Conservation (phyloP, 345 rosid genomes). For the Acer yangbiense region DNA sequence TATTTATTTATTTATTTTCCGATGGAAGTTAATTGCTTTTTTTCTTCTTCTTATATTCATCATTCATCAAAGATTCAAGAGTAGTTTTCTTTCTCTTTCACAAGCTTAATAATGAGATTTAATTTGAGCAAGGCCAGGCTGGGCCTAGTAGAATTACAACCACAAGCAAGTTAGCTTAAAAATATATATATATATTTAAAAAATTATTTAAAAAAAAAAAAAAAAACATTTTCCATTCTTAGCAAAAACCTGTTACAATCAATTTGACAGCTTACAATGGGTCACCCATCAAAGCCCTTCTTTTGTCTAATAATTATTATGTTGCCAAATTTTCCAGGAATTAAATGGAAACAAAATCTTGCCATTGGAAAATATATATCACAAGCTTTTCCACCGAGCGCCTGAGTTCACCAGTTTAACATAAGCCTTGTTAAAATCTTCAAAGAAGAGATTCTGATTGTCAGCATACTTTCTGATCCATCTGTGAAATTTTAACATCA, state of each 20-base stretch:
- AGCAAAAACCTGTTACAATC: slow-evolving; percentile 13
- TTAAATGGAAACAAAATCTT: no score
- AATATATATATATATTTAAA: no score
- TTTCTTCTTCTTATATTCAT: neutral
- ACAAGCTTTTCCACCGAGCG: slow-evolving; percentile 65
- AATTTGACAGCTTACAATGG: neutral
- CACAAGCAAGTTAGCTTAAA: neutral
- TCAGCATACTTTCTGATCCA: slow-evolving; percentile 76
- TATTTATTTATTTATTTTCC: neutral
- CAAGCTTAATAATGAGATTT: slow-evolving; percentile 12
- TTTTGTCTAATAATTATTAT: neutral
- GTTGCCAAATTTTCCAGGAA: neutral
- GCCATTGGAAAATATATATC: slow-evolving; percentile 10
- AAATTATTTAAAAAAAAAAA: neutral
- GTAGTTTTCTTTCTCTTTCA: neutral
- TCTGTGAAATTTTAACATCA: slow-evolving; percentile 35
- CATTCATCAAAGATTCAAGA: neutral
- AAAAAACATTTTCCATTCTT: neutral
- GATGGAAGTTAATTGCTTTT: neutral
- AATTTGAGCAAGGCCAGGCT: neutral
- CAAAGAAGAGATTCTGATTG: slow-evolving; percentile 65
- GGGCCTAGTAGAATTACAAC: neutral
- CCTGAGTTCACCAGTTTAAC: slow-evolving; percentile 77
- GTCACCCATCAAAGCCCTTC: neutral
- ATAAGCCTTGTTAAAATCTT: slow-evolving; percentile 79